Evolutionary conservation across 148 eudicot species (phyloP), one percentile per base, ranked within the genome.

Genomic region (Rheum nobile): DNA sequence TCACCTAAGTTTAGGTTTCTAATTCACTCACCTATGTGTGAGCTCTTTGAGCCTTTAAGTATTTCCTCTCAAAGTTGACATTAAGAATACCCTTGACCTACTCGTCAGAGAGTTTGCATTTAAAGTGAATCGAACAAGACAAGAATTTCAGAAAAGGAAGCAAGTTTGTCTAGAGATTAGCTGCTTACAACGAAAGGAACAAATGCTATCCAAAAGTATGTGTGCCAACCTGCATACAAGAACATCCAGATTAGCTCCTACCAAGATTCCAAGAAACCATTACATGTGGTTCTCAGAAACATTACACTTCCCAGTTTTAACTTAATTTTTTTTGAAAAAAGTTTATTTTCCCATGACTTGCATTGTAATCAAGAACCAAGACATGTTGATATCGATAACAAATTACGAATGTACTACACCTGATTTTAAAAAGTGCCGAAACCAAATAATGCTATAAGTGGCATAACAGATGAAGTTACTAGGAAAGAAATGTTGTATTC

Each of bases 201-300:
- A 74, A 94, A 94, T 14, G 98, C 96, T 16, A 94, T 89, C 98
- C 98, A 94, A 77, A 94, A 94, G 77, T 94, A 94, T 14, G 96
- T 90, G 77, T 94, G 93, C 98, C 98, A 94, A n/a, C 97, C 98
- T 94, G 89, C 80, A 79, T 69, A 59, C 38, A 46, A 48, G 46
- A 73, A 71, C 52, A 70, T 75, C 38, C 11, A 54, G 61, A 54
- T 54, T 54, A 52, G 59, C 29, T 21, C 28, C 28, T 52, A 52
- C 59, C 24, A 52, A 52, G 59, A 52, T 2, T 1, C 37, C n/a
- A n/a, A n/a, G n/a, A n/a, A 19, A 17, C 55, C 55, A 16, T 48
- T 4, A 44, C 19, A 12, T 16, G 22, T 16, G 24, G 24, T 48
- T 55, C 13, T 55, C 31, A 22, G 31, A 55, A 55, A 55, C 28